A percentile compares a stretch with the other conserved stretches of the same genome.
Conservation (phyloP, 352 stramenopile genomes). For the Elongisporangium prolatum region DNA sequence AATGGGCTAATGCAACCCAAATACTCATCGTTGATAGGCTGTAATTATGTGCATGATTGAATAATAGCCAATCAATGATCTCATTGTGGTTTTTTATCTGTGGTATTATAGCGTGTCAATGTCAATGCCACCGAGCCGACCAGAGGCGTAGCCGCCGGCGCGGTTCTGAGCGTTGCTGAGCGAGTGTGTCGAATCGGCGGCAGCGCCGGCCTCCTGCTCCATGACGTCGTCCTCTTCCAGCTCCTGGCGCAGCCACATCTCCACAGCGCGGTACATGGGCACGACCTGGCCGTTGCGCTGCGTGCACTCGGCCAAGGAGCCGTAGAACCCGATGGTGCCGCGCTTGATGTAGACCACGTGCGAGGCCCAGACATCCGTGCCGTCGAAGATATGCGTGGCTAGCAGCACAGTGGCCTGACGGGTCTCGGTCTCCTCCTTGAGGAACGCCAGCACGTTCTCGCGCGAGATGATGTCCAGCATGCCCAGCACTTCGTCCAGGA, state of each 20-base stretch:
- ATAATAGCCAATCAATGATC: neutral
- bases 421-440: conserved; percentile 80
- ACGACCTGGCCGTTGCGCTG: conserved; percentile 43
- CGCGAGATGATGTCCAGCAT: conserved; percentile 96
- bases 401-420: conserved; percentile 65
- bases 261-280: conserved; percentile 90
- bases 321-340: conserved; percentile 52
- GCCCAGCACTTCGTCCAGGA: conserved; percentile 98
- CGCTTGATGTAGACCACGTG: conserved; percentile 92
- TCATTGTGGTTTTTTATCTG: no score
- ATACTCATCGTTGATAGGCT: neutral
- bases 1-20: neutral
- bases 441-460: conserved; percentile 91
- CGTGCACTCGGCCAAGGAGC: conserved; percentile 68
- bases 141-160: conserved; percentile 64
- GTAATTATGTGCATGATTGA: neutral
- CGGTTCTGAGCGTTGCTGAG: conserved; percentile 73
- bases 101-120: conserved; percentile 19
- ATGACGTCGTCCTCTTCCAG: conserved; percentile 72
- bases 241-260: conserved; percentile 92
- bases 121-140: conserved; percentile 60
- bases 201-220: conserved; percentile 48
- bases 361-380: conserved; percentile 94
- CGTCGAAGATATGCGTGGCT: conserved; percentile 97
- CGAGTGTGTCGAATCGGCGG: conserved; percentile 28